Evolutionary conservation across 495 filamentous ascomycete genomes (phyloP).

Genomic region (Penicillium goetzii): DNA sequence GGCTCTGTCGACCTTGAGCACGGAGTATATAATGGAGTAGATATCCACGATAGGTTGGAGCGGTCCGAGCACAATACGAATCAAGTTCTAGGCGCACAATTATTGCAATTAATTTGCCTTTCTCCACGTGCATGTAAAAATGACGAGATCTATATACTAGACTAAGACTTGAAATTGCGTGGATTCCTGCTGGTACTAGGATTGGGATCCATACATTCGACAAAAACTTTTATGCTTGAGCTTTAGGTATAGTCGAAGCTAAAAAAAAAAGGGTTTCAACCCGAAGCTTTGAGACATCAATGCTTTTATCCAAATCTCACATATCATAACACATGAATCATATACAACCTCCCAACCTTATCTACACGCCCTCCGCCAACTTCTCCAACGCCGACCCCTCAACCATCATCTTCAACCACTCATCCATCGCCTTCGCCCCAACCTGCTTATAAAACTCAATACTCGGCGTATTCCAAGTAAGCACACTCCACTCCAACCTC

Average conservation of each 20-base stretch:
- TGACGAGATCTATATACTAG: neutral
- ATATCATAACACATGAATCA: conserved; percentile 3
- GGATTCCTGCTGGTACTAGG: too few species aligned
- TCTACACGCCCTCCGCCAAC: conserved; percentile 49
- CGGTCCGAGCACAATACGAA: neutral
- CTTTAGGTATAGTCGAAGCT: too few species aligned
- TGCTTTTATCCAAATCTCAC: neutral
- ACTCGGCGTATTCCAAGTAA: conserved; percentile 87
- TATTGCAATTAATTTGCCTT: neutral
- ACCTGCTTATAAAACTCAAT: conserved; percentile 83
- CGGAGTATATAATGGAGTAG: neutral
- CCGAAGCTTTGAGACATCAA: neutral
- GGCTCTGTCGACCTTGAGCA: neutral
- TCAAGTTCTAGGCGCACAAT: neutral
- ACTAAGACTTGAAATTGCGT: too few species aligned
- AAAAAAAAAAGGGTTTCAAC: too few species aligned
- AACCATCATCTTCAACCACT: conserved; percentile 92
- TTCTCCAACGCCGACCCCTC: conserved; percentile 70
- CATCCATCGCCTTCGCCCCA: conserved; percentile 79
- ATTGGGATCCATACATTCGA: too few species aligned
- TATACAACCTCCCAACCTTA: neutral
- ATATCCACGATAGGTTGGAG: neutral
- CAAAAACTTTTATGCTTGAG: too few species aligned
- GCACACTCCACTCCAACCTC: conserved; percentile 88
- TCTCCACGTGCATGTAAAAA: neutral